Percentiles rank a stretch among this genome's conserved stretches.
Evolutionary conservation across 2,329 filamentous ascomycete genomes (phyloP).

Genomic region (Tolypocladium endophyticum): DNA sequence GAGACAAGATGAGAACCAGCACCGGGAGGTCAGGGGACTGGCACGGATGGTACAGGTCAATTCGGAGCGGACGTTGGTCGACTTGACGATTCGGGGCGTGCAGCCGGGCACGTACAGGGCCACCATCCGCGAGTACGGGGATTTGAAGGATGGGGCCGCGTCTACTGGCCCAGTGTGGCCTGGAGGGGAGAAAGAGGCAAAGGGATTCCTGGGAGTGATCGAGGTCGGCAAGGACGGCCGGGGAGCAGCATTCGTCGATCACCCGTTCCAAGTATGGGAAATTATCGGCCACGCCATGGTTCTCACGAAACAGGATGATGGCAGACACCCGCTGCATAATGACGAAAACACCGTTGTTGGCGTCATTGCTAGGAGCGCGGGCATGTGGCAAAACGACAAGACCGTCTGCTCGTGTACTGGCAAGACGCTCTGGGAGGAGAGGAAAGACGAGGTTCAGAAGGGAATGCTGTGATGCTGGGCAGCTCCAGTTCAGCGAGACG

Average conservation of each 20-base stretch:
- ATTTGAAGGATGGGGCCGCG: conserved; percentile 73
- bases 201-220: conserved; percentile 58
- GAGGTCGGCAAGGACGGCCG: conserved; percentile 65
- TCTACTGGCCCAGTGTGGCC: conserved; percentile 78
- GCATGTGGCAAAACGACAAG: conserved; percentile 99
- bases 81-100: conserved; percentile 77
- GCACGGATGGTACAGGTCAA: conserved; percentile 90
- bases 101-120: conserved; percentile 73
- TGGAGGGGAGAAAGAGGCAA: conserved; percentile 38
- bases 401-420: conserved; percentile 96
- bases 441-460: conserved; percentile 76
- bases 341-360: conserved; percentile 81
- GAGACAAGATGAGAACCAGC: conserved; percentile 23
- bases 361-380: conserved; percentile 88
- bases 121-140: conserved; percentile 74
- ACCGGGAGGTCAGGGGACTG: conserved; percentile 65
- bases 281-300: conserved; percentile 90
- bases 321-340: conserved; percentile 48
- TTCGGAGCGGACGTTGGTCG: conserved; percentile 67
- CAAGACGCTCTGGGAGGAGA: conserved; percentile 97
- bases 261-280: conserved; percentile 84
- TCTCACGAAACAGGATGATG: conserved; percentile 56
- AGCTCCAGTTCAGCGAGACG: background rate
- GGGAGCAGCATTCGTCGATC: conserved; percentile 72
- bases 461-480: conserved; percentile 64